Percentiles rank a stretch among this genome's conserved stretches.
Evolutionary conservation across 805 yeast genomes (phyloP).

Genomic region (Starmerella davenportii): DNA sequence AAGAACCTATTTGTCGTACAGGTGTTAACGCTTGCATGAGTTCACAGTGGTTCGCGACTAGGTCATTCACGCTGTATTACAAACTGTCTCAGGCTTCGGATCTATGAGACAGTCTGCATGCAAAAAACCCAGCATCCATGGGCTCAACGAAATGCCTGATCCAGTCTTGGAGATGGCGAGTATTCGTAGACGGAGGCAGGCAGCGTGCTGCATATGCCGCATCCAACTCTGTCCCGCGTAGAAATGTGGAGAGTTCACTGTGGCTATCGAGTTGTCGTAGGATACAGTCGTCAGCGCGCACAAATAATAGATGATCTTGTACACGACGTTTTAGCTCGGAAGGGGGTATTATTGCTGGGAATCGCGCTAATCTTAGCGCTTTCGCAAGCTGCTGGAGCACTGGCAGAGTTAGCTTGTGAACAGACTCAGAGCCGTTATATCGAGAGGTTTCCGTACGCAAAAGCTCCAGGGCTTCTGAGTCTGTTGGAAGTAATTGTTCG

Average conservation of each 20-base stretch:
- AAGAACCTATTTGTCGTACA: too few relatives aligned
- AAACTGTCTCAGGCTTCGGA: too few relatives aligned
- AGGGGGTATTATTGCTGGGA: conserved; percentile 5
- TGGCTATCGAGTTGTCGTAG: conserved; percentile 7
- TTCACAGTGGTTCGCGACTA: too few relatives aligned
- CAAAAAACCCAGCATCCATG: conserved; percentile 17
- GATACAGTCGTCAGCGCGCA: conserved; percentile 16
- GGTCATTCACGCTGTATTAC: too few relatives aligned
- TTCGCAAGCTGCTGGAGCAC: conserved; percentile 8
- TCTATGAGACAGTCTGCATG: too few relatives aligned
- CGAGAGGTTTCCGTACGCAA: not conserved
- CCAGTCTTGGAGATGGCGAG: conserved; percentile 10
- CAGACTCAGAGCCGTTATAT: conserved; percentile 12
- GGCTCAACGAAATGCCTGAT: conserved; percentile 15
- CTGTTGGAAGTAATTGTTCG: conserved; percentile 13
- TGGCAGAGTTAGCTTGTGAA: conserved; percentile 3
- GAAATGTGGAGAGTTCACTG: conserved; percentile 1
- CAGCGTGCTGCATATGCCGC: conserved; percentile 14
- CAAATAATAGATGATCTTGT: conserved; percentile 8
- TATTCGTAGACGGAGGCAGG: conserved; percentile 9
- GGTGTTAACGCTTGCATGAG: too few relatives aligned
- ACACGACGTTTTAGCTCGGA: conserved; percentile 7
- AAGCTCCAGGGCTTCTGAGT: not conserved
- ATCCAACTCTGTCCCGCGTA: conserved; percentile 9
- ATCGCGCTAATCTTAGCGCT: conserved; percentile 9